Evolutionary conservation across 768 basidiomycete genomes (phyloP), one percentile per base, ranked within the genome.

Genomic region (Neoboletus magnificus): DNA sequence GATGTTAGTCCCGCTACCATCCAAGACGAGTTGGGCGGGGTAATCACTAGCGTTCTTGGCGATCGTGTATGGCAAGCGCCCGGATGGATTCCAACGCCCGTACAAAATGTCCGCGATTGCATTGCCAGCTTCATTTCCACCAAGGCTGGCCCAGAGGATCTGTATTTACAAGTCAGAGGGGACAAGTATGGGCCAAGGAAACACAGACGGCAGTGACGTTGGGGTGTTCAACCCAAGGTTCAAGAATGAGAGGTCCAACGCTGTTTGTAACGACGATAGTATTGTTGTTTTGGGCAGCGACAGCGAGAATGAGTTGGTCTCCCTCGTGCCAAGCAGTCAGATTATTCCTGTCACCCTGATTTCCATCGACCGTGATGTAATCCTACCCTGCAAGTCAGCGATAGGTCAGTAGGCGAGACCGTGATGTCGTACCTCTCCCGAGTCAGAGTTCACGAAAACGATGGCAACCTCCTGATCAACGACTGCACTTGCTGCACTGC

Each of bases 361-460:
- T 82, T 18, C 81, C 83, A 23, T 82, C 81, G 1, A 90, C 85
- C 12, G 76, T 74, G 11, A 78, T 72, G 62, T 88, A 89, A 3
- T 52, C 73, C 65, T 80, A 70, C 1, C 29, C 11, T 10, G 7
- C 12, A 33, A 18, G 23, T 63, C 32, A 67, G 52, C 13, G 1
- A 48, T 16, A 27, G 18, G 23, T 25, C 32, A 29, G 16, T 16
- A 1, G 4, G 15, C 18, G 16, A 13, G n/a, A 16, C 32, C 5
- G 10, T 4, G 5, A 40, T 36, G 52, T 47, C 56, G 11, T 16
- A 74, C 82, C 73, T 95, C 93, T 23, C 93, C 93, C 7, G 90
- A 92, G 67, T 94, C 87, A 2, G 89, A 79, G 58, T 85, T 84
- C 60, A 93, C 77, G 70, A 93, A 93, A 11, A 95, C 91, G 39